Evolutionary conservation across 2,329 filamentous ascomycete genomes (phyloP), one percentile per base, ranked within the genome.

Genomic region (Proliferodiscus dingleyae): DNA sequence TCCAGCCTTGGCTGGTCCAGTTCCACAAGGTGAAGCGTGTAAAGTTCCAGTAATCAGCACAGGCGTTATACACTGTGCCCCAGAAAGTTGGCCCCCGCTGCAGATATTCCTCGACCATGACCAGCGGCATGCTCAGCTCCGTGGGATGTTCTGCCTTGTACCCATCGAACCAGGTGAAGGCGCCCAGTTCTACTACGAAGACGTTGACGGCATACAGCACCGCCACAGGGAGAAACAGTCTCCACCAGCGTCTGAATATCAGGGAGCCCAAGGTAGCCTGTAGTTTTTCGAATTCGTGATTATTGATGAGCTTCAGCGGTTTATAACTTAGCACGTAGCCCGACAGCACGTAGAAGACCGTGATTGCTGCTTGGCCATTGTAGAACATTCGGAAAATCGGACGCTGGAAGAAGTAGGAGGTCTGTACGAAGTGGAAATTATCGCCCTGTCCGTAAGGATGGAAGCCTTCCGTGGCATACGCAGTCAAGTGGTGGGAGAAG

Each of bases 261-360:
- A 68, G 67, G 8, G 69, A 72, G 1, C 67, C 62, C 2, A 74
- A 57, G 2, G 64, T 60, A 2, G 60, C 54, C 47, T 63, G 63
- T 46, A 64, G 64, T n/a, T 59, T 56, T 13, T 61, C 61, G 26
- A 59, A 51, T 29, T 66, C 55, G 22, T 63, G 55, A 6, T 59
- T 55, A 33, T 66, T 65, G 3, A 68, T 60, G 9, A 61, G 55
- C 24, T 61, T 57, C 18, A 72, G 56, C 1, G 69, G 64, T 45
- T 67, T 67, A 51, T 65, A 63, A 5, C 68, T 67, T 19, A 73
- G 62, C 1, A 64, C 69, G 47, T 71, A 71, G 19, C 71, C 70
- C 1, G 70, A 72, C 16, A 73, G 67, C 49, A 72, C 64, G 57
- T 72, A 73, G 58, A 73, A 72, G 37, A 72, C 62, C 52, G 70